Evolutionary conservation across 106 monocot species (phyloP).

Genomic region (Allium cepa): DNA sequence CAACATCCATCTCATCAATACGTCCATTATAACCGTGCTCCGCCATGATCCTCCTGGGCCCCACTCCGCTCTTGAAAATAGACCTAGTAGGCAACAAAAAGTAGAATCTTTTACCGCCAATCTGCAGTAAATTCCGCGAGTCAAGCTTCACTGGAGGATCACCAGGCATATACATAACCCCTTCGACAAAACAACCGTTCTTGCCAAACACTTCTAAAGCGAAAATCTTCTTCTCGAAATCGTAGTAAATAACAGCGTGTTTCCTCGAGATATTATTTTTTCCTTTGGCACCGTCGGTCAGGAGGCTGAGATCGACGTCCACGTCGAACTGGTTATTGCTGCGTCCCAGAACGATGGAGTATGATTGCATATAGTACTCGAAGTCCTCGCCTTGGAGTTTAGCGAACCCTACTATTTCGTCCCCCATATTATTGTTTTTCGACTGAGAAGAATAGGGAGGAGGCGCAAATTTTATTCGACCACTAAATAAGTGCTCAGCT

Average conservation of each 20-base stretch:
- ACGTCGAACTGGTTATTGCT: slow-evolving; percentile 65
- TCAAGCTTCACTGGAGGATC: slow-evolving; percentile 84
- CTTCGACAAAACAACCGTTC: slow-evolving; percentile 94
- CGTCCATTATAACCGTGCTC: neutral
- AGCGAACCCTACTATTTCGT: slow-evolving; percentile 65
- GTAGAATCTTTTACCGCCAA: slow-evolving; percentile 81
- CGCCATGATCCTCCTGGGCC: neutral
- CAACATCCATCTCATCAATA: neutral
- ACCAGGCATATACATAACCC: slow-evolving; percentile 77
- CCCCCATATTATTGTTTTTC: slow-evolving; percentile 1
- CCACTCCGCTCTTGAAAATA: slow-evolving; percentile 15
- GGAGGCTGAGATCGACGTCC: slow-evolving; percentile 65
- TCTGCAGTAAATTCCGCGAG: slow-evolving; percentile 87
- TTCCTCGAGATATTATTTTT: slow-evolving; percentile 60
- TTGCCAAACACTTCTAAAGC: slow-evolving; percentile 87
- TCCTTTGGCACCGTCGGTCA: slow-evolving; percentile 52
- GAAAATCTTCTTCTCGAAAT: slow-evolving; percentile 70
- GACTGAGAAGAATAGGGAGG: too few relatives aligned
- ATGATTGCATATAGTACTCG: slow-evolving; percentile 89
- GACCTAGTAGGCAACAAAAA: slow-evolving; percentile 67
- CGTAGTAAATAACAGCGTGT: slow-evolving; percentile 92
- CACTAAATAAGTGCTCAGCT: too few relatives aligned
- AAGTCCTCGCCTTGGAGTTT: slow-evolving; percentile 82
- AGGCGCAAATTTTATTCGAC: too few relatives aligned
- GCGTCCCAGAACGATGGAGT: slow-evolving; percentile 71